Evolutionary conservation across 2,329 filamentous ascomycete genomes (phyloP), one percentile per base, ranked within the genome.

Genomic region (Westerdykella aurantiaca): DNA sequence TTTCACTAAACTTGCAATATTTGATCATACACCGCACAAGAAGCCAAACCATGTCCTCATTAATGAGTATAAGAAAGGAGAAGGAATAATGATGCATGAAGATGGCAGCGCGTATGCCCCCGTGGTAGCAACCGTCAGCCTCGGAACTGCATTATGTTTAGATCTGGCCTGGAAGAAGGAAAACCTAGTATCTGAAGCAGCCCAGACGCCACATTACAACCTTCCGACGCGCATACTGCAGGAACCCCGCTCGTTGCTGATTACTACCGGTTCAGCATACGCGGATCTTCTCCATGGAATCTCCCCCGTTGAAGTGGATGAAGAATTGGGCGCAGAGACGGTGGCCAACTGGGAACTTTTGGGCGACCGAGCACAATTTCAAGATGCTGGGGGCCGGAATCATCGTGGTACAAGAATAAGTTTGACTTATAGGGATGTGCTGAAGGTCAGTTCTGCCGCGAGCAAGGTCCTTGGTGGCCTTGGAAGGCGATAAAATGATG

Each of bases 31-130:
- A 40, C 86, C 87, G 5, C 90, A 97, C 60, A 57, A 72, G 14
- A 75, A 73, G 4, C 88, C 91, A 2, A 98, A 97, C 57, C 93
- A 97, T 69, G 88, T 95, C 37, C 75, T 97, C 31, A 82, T 97
- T 55, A 98, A 98, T 61, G 90, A 96, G 66, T 98, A 97, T 66
- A 76, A 77, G 1, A 81, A 87, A 0, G 88, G 87, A 2, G 80
- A 95, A 50, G 91, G 91, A n/a, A 97, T 97, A 53, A 95, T 96
- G 87, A 83, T 90, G 38, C 91, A 97, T 66, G 93, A 96, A 74
- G 91, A 98, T 65, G 93, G 91, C 1, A 72, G 79, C 7, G 88
- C 91, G 9, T 98, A 98, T 63, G 79, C 86, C 61, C 86, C 86
- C 1, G 81, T 94, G 12, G 91, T 96, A 11, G 93, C 88, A 51